Base-by-base conservation (phyloP, 208 protist species). In the Acanthamoeba comandoni region DNA sequence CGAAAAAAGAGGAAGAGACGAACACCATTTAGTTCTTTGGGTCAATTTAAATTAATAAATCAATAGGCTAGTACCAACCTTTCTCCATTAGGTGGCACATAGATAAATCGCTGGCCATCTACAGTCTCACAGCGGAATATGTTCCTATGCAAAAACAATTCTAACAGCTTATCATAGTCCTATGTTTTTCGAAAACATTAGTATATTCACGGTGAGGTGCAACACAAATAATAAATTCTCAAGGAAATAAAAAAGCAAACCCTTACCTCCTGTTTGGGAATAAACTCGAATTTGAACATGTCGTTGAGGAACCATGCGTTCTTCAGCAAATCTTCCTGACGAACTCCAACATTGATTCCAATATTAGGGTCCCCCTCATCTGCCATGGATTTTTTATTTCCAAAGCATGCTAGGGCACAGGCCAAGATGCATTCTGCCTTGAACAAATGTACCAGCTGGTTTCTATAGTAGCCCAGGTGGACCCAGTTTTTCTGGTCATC, bases 361-460 rank as follows among this genome's bases (percentile, higher is more conserved):
- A n/a, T n/a, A n/a, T n/a, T n/a, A n/a, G n/a, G n/a, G n/a, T n/a
- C n/a, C n/a, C n/a, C n/a, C n/a, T n/a, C n/a, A n/a, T n/a, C n/a
- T 15, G 55, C 19, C 55, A 62, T 62, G 55, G 55, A 19, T 62
- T 62, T 15, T n/a, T 62, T n/a, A n/a, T 62, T 69, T 58, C 80
- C 80, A 19, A 89, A 89, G 60, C 48, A 73, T 43, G 51, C 35
- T 19, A 92, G 73, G 0, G 88, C 88, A 2, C 53, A 26, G 24
- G 71, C 43, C 24, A 92, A 58, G 43, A 92, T 67, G 53, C 88
- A 53, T 22, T 92, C 88, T 22, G 62, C 75, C 58, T 87, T 87
- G 73, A 92, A 92, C 9, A 92, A 24, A 43, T 92, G 88, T n/a
- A 92, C 39, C 24, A 92, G 62, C 15, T 92, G 67, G 55, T 92